These are phyloP conservation scores for Umbilicus rupestris DNA, from an alignment of 164 flowering plant species.

Conservation along the genomic window DNA sequence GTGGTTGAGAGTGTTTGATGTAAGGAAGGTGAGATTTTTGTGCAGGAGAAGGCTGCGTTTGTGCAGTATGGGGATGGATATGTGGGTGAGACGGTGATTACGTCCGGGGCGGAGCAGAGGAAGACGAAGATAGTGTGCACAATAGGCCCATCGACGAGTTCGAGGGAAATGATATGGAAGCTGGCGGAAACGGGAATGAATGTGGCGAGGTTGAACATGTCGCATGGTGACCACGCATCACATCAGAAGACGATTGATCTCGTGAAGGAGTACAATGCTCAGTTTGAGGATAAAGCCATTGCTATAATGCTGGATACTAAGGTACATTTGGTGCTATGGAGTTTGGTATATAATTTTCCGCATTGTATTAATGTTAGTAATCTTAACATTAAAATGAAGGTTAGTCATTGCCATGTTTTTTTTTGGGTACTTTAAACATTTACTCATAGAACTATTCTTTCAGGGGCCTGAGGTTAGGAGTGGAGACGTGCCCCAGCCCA, in stretches of 20 bases:
- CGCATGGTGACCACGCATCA: constrained; percentile 99
- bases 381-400: background rate
- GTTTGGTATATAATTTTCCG: background rate
- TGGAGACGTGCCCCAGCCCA: constrained; percentile 91
- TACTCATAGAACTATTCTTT: constrained; percentile 8
- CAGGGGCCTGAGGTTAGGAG: constrained; percentile 99
- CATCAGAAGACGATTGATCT: constrained; percentile 86
- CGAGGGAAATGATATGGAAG: constrained; percentile 98
- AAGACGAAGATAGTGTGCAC: constrained; percentile 96
- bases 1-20: background rate
- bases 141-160: constrained; percentile 87
- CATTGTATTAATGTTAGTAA: background rate
- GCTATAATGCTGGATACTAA: constrained; percentile 97
- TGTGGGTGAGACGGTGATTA: background rate
- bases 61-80: background rate
- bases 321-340: constrained; percentile 29
- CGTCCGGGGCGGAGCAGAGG: constrained; percentile 15
- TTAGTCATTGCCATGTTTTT: background rate
- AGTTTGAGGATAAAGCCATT: constrained; percentile 65
- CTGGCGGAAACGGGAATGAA: constrained; percentile 93
- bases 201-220: constrained; percentile 96
- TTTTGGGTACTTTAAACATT: background rate
- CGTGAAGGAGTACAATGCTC: constrained; percentile 90
- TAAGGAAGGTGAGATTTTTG: background rate
- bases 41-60: background rate